Base-by-base conservation (phyloP, 495 filamentous ascomycete genomes). In the Penicillium coffeae region DNA sequence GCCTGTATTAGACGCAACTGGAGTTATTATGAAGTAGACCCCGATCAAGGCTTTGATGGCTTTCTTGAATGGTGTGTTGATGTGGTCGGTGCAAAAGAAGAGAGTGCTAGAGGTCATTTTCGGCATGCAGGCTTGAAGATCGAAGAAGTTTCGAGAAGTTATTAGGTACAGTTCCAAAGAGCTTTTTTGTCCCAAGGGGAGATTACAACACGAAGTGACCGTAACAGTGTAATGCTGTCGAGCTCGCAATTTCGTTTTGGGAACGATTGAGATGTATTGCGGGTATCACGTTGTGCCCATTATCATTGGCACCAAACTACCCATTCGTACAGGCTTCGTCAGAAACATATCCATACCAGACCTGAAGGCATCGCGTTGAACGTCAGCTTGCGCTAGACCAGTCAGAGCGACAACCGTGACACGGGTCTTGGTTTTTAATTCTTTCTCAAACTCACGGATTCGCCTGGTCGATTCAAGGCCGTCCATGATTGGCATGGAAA, bases 401-500 rank as follows among this genome's bases (percentile, higher is more conserved):
- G 66, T 70, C 14, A 72, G 36, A 8, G 65, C 65, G n/a, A 37
- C 62, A 61, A 30, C 70, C 68, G 15, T 50, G 53, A 12, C 45
- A 46, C 13, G 20, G 45, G 15, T 13, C 12, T 4, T 55, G 35
- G 8, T 8, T n/a, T n/a, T 36, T 12, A 1, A 47, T 10, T 8
- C 35, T 42, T 51, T 54, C 34, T 80, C 77, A 19, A 71, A 65
- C 16, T 64, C 61, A 2, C 78, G 64, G 21, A 80, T 80, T 42
- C 71, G 65, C 7, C 69, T 51, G 3, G 75, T 76, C 3, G 72
- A 66, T 49, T 79, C 76, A 18, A 79, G 67, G 0, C 77, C 78
- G 43, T 77, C 66, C 77, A 82, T 82, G 39, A 78, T 55, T 1
- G 81, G 80, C 81, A 84, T 84, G 36, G 71, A 72, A 12, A 83